Evolutionary conservation across 768 basidiomycete genomes (phyloP), one percentile per base, ranked within the genome.

Genomic region (Dentipellis fragilis): DNA sequence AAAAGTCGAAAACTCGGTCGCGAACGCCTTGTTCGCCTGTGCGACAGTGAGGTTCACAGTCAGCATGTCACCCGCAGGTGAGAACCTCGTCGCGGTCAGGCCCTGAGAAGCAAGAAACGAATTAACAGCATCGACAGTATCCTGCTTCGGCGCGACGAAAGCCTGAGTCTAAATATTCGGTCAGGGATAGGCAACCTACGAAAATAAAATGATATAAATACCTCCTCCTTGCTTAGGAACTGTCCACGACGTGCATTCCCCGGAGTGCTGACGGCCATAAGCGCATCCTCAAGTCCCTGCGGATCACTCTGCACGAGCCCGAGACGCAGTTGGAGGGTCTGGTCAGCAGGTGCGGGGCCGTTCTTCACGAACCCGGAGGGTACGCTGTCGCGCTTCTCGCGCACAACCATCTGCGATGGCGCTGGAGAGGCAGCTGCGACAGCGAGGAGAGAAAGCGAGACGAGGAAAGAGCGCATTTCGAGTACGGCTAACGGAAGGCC

Each of bases 41-140:
- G 46, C 38, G 35, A 62, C 58, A 10, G 58, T 52, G 22, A 62
- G 29, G 6, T 50, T 45, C 42, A 62, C 21, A 6, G 51, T 36
- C 3, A 75, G 53, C 73, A 72, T 73, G 55, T 63, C 63, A 4
- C 61, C 58, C 12, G 58, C 58, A 21, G 59, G 59, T 6, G 63
- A 56, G 48, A 53, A 10, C 5, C 36, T 52, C 36, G 39, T 46
- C 10, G 59, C n/a, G 34, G 47, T 58, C n/a, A 61, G 10, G 36
- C 60, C 60, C 22, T 63, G 51, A 5, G 39, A 42, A 2, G 48
- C 17, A 14, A 59, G 54, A 54, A 54, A 62, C 3, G 42, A 14
- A 17, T 49, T 56, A 14, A 62, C 58, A 1, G 52, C 61, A 7
- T 49, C 11, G 2, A 55, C n/a, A 10, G 37, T 58, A 16, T 56